A percentile compares a stretch with the other conserved stretches of the same genome.
Conservation (phyloP, 2,329 filamentous ascomycete species). For the Mariannaea sp. region DNA sequence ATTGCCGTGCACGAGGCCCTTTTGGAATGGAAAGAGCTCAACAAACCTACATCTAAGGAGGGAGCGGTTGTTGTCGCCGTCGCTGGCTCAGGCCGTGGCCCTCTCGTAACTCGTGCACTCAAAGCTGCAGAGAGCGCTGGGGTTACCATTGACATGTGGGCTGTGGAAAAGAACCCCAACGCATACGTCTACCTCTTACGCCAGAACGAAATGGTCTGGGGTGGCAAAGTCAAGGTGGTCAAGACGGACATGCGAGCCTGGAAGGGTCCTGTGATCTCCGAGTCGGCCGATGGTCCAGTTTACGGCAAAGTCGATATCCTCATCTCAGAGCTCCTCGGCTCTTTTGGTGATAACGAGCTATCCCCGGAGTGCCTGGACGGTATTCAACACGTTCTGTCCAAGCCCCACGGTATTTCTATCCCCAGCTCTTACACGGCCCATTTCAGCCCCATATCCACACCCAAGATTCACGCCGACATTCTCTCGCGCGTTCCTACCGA, state of each 20-base stretch:
- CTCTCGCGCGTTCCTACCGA: slow-evolving; percentile 65
- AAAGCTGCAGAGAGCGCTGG: slow-evolving; percentile 77
- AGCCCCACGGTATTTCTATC: slow-evolving; percentile 86
- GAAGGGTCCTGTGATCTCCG: slow-evolving; percentile 73
- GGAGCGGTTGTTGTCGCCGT: slow-evolving; percentile 85
- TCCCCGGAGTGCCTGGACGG: slow-evolving; percentile 96
- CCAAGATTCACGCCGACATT: slow-evolving; percentile 83
- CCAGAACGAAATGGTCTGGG: slow-evolving; percentile 85
- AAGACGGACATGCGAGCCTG: slow-evolving; percentile 98
- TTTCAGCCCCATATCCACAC: slow-evolving; percentile 87
- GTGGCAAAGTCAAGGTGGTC: slow-evolving; percentile 78
- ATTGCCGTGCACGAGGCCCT: slow-evolving; percentile 80
- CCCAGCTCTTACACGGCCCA: slow-evolving; percentile 93
- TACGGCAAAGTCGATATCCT: slow-evolving; percentile 84
- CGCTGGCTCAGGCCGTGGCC: slow-evolving; percentile 89
- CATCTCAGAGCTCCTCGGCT: slow-evolving; percentile 90
- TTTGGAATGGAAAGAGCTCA: slow-evolving; percentile 73
- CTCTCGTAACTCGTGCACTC: slow-evolving; percentile 85
- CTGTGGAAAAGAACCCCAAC: slow-evolving; percentile 97
- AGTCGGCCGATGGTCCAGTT: slow-evolving; percentile 50
- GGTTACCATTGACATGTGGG: slow-evolving; percentile 84
- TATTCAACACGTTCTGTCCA: slow-evolving; percentile 84
- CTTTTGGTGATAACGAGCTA: slow-evolving; percentile 95
- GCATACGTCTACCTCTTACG: slow-evolving; percentile 90
- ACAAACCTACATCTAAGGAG: slow-evolving; percentile 72